Evolutionary conservation across 148 eudicot genomes (phyloP), one percentile per base, ranked within the genome.

Genomic region (Camellia granthamiana): DNA sequence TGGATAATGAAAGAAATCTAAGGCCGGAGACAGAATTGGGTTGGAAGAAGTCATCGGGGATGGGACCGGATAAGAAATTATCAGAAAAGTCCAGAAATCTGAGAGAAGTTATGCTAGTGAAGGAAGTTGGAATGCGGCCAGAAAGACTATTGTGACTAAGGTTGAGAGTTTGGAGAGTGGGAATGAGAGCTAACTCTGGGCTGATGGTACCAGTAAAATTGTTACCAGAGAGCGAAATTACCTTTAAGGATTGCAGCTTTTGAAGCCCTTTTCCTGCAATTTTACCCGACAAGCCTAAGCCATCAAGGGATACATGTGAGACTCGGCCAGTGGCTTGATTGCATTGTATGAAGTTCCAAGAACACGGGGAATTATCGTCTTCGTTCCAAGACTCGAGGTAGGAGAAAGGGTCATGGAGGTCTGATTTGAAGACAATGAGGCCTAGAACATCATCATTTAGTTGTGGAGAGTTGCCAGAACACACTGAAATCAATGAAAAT

Each of bases 371-470:
- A 44, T 81, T 51, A 69, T 92, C 95, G 78, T 96, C 98, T 79
- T 94, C 93, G 69, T 87, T 92, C 99, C 99, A 96, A 19, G 98
- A 91, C 19, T 76, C 72, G 19, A 84, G 89, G 83, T 84, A 6
- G 5, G 79, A 82, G 52, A 4, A 49, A 3, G 98, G 90, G 80
- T 96, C 88, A 3, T 81, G 80, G 13, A 96, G 81, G 72, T 84
- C 89, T 18, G 99, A 81, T 83, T 92, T 96, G 94, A 96, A 96
- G 71, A 94, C 98, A 78, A 94, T 90, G 47, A 96, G 94, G 67
- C 98, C 99, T 15, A 96, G 83, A 38, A 96, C 84, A n/a, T 96
- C 99, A 81, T 96, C 98, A 81, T 92, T 90, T 4, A 92, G 91
- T 77, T 80, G 88, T 42, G 82, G 60, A 61, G 55, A 38, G 52